phyloP scores from a whole-genome alignment of 306 rosid genomes.

The Trifolium dubium region DNA sequence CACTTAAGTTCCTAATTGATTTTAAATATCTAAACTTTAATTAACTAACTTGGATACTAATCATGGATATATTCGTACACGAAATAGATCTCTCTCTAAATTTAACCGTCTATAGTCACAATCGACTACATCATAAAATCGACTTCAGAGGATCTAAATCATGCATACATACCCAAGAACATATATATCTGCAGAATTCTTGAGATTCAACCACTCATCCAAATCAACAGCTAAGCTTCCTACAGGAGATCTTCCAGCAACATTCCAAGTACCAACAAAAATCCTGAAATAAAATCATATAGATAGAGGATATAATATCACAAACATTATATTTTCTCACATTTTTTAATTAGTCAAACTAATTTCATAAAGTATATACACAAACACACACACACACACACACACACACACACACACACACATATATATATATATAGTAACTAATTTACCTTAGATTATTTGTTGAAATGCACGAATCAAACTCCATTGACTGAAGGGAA shows the following conservation, averaged over 20 bases:
- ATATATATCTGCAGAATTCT: conserved; percentile 82
- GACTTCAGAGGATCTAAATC: neutral
- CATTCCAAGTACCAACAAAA: conserved; percentile 96
- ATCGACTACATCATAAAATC: neutral
- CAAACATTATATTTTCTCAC: neutral
- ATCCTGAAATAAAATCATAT: conserved; percentile 53
- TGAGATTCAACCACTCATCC: conserved; percentile 87
- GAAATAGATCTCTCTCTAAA: neutral
- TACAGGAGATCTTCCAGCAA: conserved; percentile 78
- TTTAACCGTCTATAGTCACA: neutral
- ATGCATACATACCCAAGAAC: conserved; percentile 81
- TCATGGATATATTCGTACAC: conserved; percentile 51
- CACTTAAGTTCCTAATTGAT: neutral
- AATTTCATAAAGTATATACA: neutral
- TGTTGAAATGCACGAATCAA: conserved; percentile 67
- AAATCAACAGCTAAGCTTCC: conserved; percentile 89
- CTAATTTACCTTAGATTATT: conserved; percentile 68
- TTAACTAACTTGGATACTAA: neutral
- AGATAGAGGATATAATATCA: neutral
- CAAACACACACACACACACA: too few relatives aligned
- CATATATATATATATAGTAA: neutral
- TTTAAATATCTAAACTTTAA: neutral
- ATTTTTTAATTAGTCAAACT: conserved; percentile 17
- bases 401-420: too few relatives aligned
- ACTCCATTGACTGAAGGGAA: conserved; percentile 53